These are phyloP conservation scores for Pyrenula aspistea DNA, from an alignment of 495 filamentous ascomycete species.

Conservation along the genomic window DNA sequence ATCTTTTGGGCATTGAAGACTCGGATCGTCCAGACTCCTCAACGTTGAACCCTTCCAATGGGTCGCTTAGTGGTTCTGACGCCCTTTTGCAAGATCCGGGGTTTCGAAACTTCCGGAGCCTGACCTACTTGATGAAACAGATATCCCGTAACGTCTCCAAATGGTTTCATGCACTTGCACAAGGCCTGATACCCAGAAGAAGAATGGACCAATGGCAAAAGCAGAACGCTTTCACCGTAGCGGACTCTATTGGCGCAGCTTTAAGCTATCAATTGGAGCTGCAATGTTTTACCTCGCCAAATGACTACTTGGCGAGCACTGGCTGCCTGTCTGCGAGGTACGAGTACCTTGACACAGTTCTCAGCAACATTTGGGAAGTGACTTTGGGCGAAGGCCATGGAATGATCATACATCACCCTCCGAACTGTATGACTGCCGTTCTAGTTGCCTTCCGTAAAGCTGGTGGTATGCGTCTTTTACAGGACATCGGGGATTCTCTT, in stretches of 20 bases:
- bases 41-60: background rate
- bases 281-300: background rate
- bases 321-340: background rate
- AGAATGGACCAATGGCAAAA: conserved; percentile 49
- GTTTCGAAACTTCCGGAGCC: conserved; percentile 67
- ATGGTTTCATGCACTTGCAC: conserved; percentile 72
- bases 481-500: conserved; percentile 61
- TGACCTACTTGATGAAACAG: conserved; percentile 65
- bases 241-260: conserved; percentile 63
- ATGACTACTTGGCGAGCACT: background rate
- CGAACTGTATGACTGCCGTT: conserved; percentile 65
- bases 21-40: background rate
- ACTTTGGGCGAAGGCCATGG: background rate
- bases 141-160: conserved; percentile 58
- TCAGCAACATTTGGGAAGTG: background rate
- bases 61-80: background rate
- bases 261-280: conserved; percentile 55
- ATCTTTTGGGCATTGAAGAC: background rate
- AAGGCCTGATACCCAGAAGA: conserved; percentile 61
- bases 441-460: conserved; percentile 74
- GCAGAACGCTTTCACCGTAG: conserved; percentile 57
- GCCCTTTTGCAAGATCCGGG: conserved; percentile 18
- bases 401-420: conserved; percentile 7
- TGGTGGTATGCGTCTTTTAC: conserved; percentile 62
- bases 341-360: background rate